Evolutionary conservation across 1,284 basidiomycete species (phyloP), one percentile per base, ranked within the genome.

Genomic region (Lentinula novae-zelandiae): DNA sequence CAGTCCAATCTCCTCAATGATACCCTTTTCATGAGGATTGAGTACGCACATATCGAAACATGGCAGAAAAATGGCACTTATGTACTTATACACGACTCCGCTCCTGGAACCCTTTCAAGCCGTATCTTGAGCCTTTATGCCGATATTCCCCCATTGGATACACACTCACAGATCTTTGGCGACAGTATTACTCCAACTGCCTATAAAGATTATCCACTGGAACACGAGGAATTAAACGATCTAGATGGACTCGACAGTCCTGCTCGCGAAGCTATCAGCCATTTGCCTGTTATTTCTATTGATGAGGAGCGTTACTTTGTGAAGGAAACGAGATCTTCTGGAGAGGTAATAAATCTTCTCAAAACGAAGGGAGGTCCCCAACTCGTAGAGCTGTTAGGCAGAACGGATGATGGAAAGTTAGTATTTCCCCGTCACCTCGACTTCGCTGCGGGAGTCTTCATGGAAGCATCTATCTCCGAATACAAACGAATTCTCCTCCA

Each of bases 61-160:
- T 39, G 38, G 49, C 49, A 27, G 10, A 13, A 50, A 10, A 13
- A 22, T 31, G 49, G 22, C 8, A 7, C 54, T 13, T 63, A 61
- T 34, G 51, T 63, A 31, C 9, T 12, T 46, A 40, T 61, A n/a
- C 27, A 54, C 51, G 60, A 63, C 36, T 39, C 38, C 10, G 49
- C 58, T 13, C 62, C 62, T 40, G 60, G 38, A 12, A 61, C 56
- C 27, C 52, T 63, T 1, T 63, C 62, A 13, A 56, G 55, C 17
- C 57, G 58, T 44, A 63, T 63, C 34, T 49, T 63, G 42, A 56
- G 62, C 46, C 51, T 63, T n/a, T 55, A 17, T n/a, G 55, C 55
- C 7, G 50, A 40, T 53, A 6, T 58, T 13, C 62, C 62, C 39
- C 39, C 50, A 52, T 15, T 63, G 53, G 57, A 60, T 8, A 10